Evolutionary conservation across 2,329 filamentous ascomycete genomes (phyloP).

Genomic region (Arthrobotrys megalospora): DNA sequence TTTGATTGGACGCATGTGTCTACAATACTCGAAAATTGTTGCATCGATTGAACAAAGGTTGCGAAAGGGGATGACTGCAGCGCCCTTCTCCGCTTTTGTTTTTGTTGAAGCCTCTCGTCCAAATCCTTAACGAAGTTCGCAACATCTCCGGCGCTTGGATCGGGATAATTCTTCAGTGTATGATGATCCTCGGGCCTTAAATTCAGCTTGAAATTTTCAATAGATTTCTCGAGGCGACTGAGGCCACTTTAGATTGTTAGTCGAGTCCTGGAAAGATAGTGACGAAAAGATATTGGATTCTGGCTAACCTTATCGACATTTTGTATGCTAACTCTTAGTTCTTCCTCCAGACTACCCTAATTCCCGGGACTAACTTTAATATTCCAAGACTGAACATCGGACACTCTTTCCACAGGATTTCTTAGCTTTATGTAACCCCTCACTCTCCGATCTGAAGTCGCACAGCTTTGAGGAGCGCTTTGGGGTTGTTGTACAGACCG

Average conservation of each 20-base stretch:
- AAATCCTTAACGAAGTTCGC: slow-evolving; percentile 34
- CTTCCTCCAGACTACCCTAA: too few relatives aligned
- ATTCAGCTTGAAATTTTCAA: slow-evolving; percentile 34
- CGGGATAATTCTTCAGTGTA: slow-evolving; percentile 1
- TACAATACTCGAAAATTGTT: slow-evolving; percentile 67
- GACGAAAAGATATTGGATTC: background rate
- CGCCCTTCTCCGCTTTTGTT: slow-evolving; percentile 46
- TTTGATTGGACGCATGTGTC: slow-evolving; percentile 68
- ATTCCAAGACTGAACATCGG: background rate
- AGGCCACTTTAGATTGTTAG: slow-evolving; percentile 36
- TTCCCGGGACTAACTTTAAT: slow-evolving; percentile 1
- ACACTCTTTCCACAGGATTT: background rate
- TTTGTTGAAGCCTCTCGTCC: slow-evolving; percentile 29
- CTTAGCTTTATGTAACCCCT: background rate
- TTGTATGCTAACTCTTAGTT: slow-evolving; percentile 4
- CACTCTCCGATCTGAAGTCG: slow-evolving; percentile 2
- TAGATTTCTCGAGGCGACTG: slow-evolving; percentile 25
- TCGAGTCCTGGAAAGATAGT: background rate
- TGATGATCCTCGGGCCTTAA: slow-evolving; percentile 35
- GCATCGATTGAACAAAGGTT: slow-evolving; percentile 66
- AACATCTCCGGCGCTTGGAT: slow-evolving; percentile 51
- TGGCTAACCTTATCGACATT: slow-evolving; percentile 35
- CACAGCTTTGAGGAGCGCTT: slow-evolving; percentile 1
- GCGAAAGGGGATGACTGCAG: slow-evolving; percentile 48
- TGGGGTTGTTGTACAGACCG: background rate